Evolutionary conservation across 2,329 filamentous ascomycete species (phyloP), one percentile per base, ranked within the genome.

Genomic region (Trichoderma sp.): DNA sequence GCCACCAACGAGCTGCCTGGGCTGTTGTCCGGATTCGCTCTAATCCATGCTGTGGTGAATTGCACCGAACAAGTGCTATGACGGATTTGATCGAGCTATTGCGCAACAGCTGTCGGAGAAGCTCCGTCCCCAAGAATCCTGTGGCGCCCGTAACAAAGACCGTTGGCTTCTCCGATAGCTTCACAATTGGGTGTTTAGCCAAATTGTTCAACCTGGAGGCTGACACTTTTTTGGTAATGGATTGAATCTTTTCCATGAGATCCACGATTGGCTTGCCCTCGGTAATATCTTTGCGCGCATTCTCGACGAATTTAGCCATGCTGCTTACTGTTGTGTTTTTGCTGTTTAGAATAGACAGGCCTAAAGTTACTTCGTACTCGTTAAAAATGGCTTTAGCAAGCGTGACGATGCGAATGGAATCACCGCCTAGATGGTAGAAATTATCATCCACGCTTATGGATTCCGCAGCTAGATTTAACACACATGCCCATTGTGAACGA

Each of bases 351-450:
- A 70, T 57, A 1, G 71, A 70, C 2, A 71, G 37, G 9, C 68
- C 67, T 5, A 73, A 50, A 25, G 65, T 57, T 13, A 72, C 67
- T 0, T 58, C 56, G 10, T 70, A 59, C 17, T 71, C 54, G 13
- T 69, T 50, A 0, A 68, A 25, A 13, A 72, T 69, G 17, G 52
- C 29, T 29, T 70, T 70, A 7, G 68, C 67, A 12, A 73, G 39
- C 12, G 68, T 71, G 2, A 72, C 67, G 29, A 72, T 70, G 4
- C 67, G 67, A 63, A 73, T 72, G 4, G 71, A 73, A 32, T 73
- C 71, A 17, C 71, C 71, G 5, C 71, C 71, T 2, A 73, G 57
- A 5, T 67, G 53, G 45, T 70, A 71, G 57, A 73, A 73, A 48
- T 71, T 72, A 25, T 73, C 70, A 27, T 71, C 68, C 2, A 67